Percentiles rank a stretch among this genome's conserved stretches.
phyloP scores from a whole-genome alignment of 331 rosid genomes.

The Acacia concinna region DNA sequence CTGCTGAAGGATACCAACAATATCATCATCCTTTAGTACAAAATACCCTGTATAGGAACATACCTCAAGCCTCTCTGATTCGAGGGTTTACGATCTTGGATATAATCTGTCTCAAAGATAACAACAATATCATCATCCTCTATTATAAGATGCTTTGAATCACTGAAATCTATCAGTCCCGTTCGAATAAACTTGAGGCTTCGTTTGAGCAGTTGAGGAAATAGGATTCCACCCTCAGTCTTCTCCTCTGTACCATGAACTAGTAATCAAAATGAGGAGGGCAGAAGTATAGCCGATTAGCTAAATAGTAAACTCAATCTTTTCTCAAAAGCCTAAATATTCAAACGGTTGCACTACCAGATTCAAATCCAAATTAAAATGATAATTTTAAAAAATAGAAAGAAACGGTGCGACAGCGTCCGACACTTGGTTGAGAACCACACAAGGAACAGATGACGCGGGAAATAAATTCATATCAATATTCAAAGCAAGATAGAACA shows the following conservation, averaged over 20 bases:
- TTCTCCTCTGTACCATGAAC: constrained; percentile 71
- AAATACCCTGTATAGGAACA: constrained; percentile 5
- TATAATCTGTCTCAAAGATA: constrained; percentile 75
- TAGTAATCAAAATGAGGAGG: not conserved
- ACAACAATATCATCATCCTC: constrained; percentile 91
- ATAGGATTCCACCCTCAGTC: constrained; percentile 70
- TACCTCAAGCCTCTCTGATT: constrained; percentile 85
- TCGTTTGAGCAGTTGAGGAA: constrained; percentile 80
- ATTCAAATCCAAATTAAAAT: too few species aligned
- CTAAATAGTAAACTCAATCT: too few species aligned
- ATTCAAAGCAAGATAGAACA: too few species aligned
- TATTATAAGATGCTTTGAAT: constrained; percentile 74
- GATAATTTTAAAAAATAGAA: too few species aligned
- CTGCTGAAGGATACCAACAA: not conserved
- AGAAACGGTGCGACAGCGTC: too few species aligned
- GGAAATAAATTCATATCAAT: too few species aligned
- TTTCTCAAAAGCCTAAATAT: too few species aligned
- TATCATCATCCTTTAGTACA: too few species aligned
- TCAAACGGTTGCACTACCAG: too few species aligned
- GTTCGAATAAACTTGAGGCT: constrained; percentile 76
- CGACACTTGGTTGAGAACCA: too few species aligned
- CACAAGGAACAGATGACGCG: too few species aligned
- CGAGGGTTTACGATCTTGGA: constrained; percentile 82
- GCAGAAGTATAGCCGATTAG: too few species aligned
- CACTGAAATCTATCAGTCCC: constrained; percentile 94